Conservation (phyloP, 2,329 filamentous ascomycete genomes). For the Lachnellula arida region DNA sequence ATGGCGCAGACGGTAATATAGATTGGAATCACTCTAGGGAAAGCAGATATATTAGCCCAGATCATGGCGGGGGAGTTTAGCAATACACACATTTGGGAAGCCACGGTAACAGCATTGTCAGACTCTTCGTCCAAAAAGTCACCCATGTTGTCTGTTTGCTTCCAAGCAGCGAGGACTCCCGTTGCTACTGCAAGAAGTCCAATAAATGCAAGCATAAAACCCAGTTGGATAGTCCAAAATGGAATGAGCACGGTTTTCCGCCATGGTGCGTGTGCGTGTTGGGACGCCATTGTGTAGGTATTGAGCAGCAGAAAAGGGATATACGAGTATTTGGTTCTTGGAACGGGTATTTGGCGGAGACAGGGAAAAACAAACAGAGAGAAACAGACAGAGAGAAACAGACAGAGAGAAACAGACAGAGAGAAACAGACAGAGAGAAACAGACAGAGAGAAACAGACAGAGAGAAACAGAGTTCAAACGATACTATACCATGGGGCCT, state of each 20-base stretch:
- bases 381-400: neutral
- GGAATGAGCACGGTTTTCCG: slow-evolving; percentile 22
- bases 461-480: neutral
- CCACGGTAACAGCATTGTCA: neutral
- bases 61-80: neutral
- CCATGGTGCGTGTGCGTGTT: slow-evolving; percentile 25
- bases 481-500: neutral
- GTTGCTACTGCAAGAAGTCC: slow-evolving; percentile 9
- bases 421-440: neutral
- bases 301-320: neutral
- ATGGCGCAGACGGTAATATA: slow-evolving; percentile 14
- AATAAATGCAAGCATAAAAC: slow-evolving; percentile 18
- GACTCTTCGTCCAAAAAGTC: neutral
- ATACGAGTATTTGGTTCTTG: too few relatives aligned
- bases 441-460: neutral
- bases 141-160: neutral
- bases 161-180: slow-evolving; percentile 2
- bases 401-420: neutral
- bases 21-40: slow-evolving; percentile 9
- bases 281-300: neutral
- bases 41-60: neutral
- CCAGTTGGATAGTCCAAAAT: slow-evolving; percentile 23
- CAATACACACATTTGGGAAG: slow-evolving; percentile 6
- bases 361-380: neutral
- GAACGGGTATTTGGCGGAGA: too few relatives aligned